Evolutionary conservation across 2,329 filamentous ascomycete species (phyloP), one percentile per base, ranked within the genome.

Genomic region (Penicillium sp.): DNA sequence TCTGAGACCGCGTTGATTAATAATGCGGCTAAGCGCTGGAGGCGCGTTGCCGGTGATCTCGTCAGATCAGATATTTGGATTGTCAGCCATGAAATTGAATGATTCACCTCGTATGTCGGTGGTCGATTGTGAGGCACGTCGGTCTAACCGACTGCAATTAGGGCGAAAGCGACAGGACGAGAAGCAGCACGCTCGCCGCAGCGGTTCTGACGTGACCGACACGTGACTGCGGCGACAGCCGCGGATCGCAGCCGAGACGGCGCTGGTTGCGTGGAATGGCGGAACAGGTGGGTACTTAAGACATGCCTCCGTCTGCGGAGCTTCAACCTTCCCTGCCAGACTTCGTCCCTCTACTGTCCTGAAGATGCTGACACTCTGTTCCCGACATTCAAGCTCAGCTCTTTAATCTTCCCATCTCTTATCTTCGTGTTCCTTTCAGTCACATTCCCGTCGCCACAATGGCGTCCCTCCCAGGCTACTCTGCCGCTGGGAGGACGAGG

Each of bases 391-490:
- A 16, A 35, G 20, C 17, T 28, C 11, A 32, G 31, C n/a, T 26
- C 36, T 34, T 21, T 36, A 15, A 33, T 29, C 14, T 37, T 17
- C 21, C 26, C 18, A 25, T 30, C 14, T 16, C 29, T 19, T 27
- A 30, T 33, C 32, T 19, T 19, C 20, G 19, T 18, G 14, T 36
- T 19, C 21, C 29, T 16, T 18, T 25, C 19, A 10, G 21, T 15
- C 1, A 9, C 20, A 17, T 35, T 26, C 16, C 25, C 33, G 33
- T 34, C 44, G 36, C 31, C 39, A 52, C 38, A 20, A 68, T 68
- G 65, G 58, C 62, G 7, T 67, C 65, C 18, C 44, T 64, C 29
- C 56, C 62, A 14, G 56, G 53, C 43, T 61, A 56, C 39, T 55
- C 63, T 25, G 41, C 58, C 28, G 41, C 56, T 28, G 50, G 55